A percentile compares a stretch with the other conserved stretches of the same genome.
Conservation (phyloP, 2,329 filamentous ascomycete genomes). For the Monascus ruber region DNA sequence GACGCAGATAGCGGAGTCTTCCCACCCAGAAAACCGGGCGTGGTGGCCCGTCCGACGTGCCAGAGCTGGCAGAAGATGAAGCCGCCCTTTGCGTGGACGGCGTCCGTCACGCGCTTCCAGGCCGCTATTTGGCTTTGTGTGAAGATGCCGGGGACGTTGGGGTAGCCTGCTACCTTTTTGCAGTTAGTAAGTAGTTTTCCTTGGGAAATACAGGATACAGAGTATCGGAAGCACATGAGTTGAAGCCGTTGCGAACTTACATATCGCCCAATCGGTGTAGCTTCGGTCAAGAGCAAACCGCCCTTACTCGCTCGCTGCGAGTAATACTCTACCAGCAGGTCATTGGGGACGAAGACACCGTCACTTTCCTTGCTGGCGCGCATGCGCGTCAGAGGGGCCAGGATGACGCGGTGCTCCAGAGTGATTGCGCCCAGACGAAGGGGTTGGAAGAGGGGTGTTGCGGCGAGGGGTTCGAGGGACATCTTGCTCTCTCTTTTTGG, state of each 20-base stretch:
- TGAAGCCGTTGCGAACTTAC: constrained; percentile 2
- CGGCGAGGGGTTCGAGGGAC: background rate
- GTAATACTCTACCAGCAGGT: constrained; percentile 20
- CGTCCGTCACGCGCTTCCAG: constrained; percentile 22
- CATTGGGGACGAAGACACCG: constrained; percentile 19
- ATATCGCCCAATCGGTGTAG: constrained; percentile 19
- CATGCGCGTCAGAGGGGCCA: constrained; percentile 18
- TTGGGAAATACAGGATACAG: background rate
- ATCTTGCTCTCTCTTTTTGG: background rate
- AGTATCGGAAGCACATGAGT: background rate
- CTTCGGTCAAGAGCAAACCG: constrained; percentile 24
- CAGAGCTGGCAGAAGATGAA: constrained; percentile 25
- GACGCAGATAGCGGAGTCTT: constrained; percentile 13
- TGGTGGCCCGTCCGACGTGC: constrained; percentile 27
- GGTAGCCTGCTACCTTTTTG: constrained; percentile 16
- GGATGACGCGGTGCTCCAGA: constrained; percentile 16
- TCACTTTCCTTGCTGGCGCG: constrained; percentile 1
- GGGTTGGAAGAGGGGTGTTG: constrained; percentile 21
- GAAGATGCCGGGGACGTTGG: constrained; percentile 20
- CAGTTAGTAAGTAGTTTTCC: background rate
- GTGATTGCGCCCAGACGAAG: constrained; percentile 16
- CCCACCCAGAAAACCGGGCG: constrained; percentile 28
- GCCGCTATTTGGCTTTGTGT: constrained; percentile 17
- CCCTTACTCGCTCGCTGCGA: constrained; percentile 21
- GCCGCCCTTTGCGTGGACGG: constrained; percentile 20